Conservation (phyloP, 2,329 filamentous ascomycete genomes). For the Cladorrhinum sp. region DNA sequence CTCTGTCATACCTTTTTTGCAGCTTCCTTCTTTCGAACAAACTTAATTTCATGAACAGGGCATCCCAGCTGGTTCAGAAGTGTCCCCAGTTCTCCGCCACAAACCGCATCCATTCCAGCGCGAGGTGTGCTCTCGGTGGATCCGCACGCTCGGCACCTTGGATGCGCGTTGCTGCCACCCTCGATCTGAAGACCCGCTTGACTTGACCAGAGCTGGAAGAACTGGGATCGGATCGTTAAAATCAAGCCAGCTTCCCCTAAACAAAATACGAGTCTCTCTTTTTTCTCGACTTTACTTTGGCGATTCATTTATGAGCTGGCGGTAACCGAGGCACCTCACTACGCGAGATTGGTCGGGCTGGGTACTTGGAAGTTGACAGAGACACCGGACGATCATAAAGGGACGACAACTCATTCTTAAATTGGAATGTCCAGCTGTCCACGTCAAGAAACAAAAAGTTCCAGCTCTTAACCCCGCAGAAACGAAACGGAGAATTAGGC, state of each 20-base stretch:
- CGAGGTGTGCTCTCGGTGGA: not conserved
- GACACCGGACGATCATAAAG: not conserved
- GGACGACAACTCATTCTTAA: not conserved
- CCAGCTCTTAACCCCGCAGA: conserved; percentile 3
- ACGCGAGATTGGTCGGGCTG: not conserved
- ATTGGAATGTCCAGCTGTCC: conserved; percentile 11
- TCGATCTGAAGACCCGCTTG: not conserved
- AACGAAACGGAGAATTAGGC: conserved; percentile 14
- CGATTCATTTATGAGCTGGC: not conserved
- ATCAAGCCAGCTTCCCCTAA: not conserved
- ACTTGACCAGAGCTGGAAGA: not conserved
- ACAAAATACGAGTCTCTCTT: not conserved
- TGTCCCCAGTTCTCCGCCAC: not conserved
- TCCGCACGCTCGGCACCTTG: not conserved
- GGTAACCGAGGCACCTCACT: not conserved
- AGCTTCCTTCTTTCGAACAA: not conserved
- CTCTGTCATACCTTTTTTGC: not conserved
- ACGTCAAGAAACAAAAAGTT: not conserved
- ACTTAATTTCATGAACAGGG: not conserved
- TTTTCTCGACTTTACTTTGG: not conserved
- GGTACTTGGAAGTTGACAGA: not conserved
- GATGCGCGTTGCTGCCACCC: not conserved
- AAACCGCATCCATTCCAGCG: not conserved
- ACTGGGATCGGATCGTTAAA: not conserved
- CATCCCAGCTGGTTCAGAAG: not conserved